Evolutionary conservation across 2,329 filamentous ascomycete species (phyloP).

Genomic region (Penicillium italicum): DNA sequence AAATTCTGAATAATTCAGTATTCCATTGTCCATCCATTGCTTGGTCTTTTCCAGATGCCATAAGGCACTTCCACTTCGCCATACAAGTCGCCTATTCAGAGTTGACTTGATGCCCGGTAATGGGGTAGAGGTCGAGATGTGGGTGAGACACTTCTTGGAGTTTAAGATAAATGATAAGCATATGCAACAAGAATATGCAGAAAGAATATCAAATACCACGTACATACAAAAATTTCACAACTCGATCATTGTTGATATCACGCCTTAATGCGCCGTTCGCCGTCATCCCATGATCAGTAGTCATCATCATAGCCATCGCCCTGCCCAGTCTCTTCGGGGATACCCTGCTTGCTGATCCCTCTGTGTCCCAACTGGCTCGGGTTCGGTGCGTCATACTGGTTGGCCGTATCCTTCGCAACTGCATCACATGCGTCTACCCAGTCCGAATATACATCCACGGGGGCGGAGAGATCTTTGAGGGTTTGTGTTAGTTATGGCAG

Average conservation of each 20-base stretch:
- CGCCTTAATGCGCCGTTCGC: constrained; percentile 23
- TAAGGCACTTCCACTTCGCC: constrained; percentile 1
- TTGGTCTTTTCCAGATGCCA: not conserved
- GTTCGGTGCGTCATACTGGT: constrained; percentile 30
- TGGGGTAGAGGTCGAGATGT: constrained; percentile 1
- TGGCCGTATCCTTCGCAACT: constrained; percentile 60
- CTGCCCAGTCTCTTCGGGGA: constrained; percentile 13
- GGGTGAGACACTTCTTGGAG: constrained; percentile 2
- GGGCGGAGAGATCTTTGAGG: constrained; percentile 71
- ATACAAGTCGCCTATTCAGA: not conserved
- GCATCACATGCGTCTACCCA: constrained; percentile 94
- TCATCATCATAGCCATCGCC: constrained; percentile 32
- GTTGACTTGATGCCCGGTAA: not conserved
- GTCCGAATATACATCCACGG: constrained; percentile 94
- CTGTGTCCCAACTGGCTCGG: constrained; percentile 13
- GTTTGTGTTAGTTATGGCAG: not conserved
- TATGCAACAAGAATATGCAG: not conserved
- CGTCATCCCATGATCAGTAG: constrained; percentile 23
- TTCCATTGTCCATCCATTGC: not conserved
- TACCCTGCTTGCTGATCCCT: constrained; percentile 20
- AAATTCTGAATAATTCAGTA: not conserved
- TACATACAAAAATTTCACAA: constrained; percentile 15
- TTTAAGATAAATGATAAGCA: constrained; percentile 1
- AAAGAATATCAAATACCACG: constrained; percentile 2
- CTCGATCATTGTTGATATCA: constrained; percentile 8